Evolutionary conservation across 2,329 filamentous ascomycete genomes (phyloP), one percentile per base, ranked within the genome.

Genomic region (Scedosporium minutisporum): DNA sequence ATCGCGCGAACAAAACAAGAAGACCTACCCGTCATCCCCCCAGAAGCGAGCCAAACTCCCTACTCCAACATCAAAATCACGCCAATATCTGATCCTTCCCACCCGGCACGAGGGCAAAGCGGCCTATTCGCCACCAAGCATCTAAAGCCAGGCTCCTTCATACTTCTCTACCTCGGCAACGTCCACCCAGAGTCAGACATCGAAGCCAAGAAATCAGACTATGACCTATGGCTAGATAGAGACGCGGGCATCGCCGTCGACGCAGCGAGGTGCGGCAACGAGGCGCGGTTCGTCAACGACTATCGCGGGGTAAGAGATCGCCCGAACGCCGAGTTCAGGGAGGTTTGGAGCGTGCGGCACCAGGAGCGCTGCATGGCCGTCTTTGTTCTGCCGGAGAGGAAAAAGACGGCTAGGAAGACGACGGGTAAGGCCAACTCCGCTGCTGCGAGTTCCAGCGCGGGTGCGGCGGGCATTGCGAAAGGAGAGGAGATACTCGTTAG

Each of bases 211-310:
- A 73, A 72, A 5, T 83, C 80, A 6, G 82, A 88, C 72, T 88
- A 88, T 69, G 86, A 88, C 69, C 74, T 89, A 27, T 86, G 83
- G 78, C 74, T 88, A 21, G 83, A 86, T 71, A 76, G 79, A 21
- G 83, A 81, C 21, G 76, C 72, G 0, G 80, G 79, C 16, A 74
- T 86, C 1, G 85, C 85, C 3, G 81, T 88, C 3, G 86, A 89
- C 67, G 86, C 86, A 3, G 79, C 76, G 16, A 70, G 69, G 44
- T 73, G 72, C 61, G 86, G 86, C 10, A 88, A 87, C 68, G 86
- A 89, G 73, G 85, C 82, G 1, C 76, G 86, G 9, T 88, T 87
- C 67, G 79, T 87, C 57, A 89, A 89, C 68, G 86, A 89, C 71
- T 89, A 85, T 67, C 77, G 86, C 6, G 85, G 86, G 3, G 77